Evolutionary conservation across 129 eudicot species (phyloP).

Genomic region (Flaveria brownii): DNA sequence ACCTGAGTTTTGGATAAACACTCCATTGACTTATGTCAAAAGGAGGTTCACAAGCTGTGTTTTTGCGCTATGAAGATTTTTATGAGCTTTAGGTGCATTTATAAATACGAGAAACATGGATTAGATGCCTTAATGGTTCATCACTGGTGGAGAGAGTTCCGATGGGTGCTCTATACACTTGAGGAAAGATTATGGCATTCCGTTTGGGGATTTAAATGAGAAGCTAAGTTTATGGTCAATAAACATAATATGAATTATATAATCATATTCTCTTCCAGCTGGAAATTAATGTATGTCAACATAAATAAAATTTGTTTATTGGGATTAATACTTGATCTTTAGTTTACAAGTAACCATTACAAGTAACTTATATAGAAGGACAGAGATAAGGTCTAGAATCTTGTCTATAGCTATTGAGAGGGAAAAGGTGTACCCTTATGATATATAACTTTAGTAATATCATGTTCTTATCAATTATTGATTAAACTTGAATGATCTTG

Average conservation of each 20-base stretch:
- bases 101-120: conserved; percentile 98
- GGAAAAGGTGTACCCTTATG: conserved; percentile 20
- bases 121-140: conserved; percentile 94
- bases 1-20: neutral
- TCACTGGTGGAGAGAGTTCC: conserved; percentile 94
- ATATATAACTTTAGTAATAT: conserved; percentile 6
- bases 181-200: conserved; percentile 96
- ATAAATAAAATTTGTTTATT: conserved; percentile 12
- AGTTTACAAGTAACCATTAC: neutral
- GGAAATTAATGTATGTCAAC: neutral
- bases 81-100: conserved; percentile 94
- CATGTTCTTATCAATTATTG: conserved; percentile 4
- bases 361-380: conserved; percentile 16
- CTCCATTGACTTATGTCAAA: conserved; percentile 59
- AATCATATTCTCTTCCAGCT: neutral
- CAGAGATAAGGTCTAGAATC: conserved; percentile 13
- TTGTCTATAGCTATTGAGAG: conserved; percentile 16
- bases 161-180: conserved; percentile 93
- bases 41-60: conserved; percentile 93
- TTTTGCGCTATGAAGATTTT: conserved; percentile 93
- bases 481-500: conserved; percentile 15
- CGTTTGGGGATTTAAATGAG: conserved; percentile 83
- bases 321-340: conserved; percentile 13
- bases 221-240: conserved; percentile 57
- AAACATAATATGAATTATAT: conserved; percentile 26